phyloP scores from a whole-genome alignment of 2,329 filamentous ascomycete genomes.

The Pyricularia pennisetigena region DNA sequence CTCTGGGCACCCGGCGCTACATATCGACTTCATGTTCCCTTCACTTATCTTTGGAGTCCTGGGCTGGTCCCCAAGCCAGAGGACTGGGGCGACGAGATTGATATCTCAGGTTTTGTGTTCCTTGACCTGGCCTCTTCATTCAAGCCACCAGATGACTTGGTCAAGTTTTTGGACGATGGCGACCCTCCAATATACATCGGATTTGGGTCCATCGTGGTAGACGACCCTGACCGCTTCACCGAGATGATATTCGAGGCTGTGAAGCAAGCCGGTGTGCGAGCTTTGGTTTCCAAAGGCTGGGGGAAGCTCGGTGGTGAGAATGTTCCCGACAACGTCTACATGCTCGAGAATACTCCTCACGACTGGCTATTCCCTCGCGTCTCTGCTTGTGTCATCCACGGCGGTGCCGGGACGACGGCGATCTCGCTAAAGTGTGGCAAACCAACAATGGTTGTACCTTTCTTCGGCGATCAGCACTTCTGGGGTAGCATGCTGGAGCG shows the following conservation, averaged over 20 bases:
- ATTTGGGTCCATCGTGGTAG: conserved; percentile 67
- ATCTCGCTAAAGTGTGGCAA: conserved; percentile 62
- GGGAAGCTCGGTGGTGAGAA: conserved; percentile 55
- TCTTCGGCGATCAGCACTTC: conserved; percentile 73
- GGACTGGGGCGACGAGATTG: conserved; percentile 61
- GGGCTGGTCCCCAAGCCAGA: conserved; percentile 55
- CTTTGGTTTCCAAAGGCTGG: conserved; percentile 68
- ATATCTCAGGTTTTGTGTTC: conserved; percentile 72
- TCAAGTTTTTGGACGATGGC: conserved; percentile 43
- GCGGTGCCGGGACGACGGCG: conserved; percentile 69
- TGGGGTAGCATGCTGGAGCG: conserved; percentile 63
- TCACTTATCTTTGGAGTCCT: conserved; percentile 65
- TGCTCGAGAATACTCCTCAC: conserved; percentile 66
- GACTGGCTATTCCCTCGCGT: conserved; percentile 68
- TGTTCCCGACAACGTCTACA: conserved; percentile 54
- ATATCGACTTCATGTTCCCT: conserved; percentile 64
- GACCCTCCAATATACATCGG: conserved; percentile 62
- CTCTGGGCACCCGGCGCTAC: conserved; percentile 68
- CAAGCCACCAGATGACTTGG: conserved; percentile 44
- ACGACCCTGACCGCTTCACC: conserved; percentile 60
- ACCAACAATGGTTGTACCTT: conserved; percentile 68
- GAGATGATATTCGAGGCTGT: conserved; percentile 63
- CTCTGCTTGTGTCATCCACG: conserved; percentile 60
- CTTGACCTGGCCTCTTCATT: conserved; percentile 57
- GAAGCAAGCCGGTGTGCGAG: conserved; percentile 54